Percentiles rank a stretch among this genome's conserved stretches.
Evolutionary conservation across 805 yeast species (phyloP).

Genomic region (Hanseniaspora lachancei): DNA sequence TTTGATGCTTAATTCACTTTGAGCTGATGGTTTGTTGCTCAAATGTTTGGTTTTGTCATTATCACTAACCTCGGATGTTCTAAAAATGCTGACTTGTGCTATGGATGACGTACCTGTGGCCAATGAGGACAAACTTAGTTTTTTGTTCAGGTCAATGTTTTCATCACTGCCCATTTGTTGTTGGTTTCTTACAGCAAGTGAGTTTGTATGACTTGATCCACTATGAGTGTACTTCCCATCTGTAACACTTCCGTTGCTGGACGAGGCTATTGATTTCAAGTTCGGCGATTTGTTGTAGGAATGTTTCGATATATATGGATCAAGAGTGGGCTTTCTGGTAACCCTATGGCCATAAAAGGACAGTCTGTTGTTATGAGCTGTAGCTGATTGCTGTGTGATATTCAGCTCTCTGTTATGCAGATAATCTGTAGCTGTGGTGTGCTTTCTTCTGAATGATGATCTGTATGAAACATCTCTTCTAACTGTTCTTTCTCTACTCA

Average conservation of each 20-base stretch:
- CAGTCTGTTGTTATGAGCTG: not conserved
- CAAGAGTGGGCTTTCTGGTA: slow-evolving; percentile 4
- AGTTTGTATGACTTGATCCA: not conserved
- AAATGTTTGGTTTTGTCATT: not conserved
- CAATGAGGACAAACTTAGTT: slow-evolving; percentile 11
- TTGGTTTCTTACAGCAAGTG: not conserved
- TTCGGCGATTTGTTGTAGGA: not conserved
- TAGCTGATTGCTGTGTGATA: not conserved
- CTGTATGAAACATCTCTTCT: slow-evolving; percentile 8
- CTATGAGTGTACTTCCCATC: slow-evolving; percentile 6
- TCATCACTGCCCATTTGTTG: not conserved
- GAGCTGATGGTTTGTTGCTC: not conserved
- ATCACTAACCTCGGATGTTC: not conserved
- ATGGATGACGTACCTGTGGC: slow-evolving; percentile 3
- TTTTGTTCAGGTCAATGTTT: not conserved
- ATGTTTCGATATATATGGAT: not conserved
- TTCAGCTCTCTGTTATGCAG: not conserved
- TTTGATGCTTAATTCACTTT: slow-evolving; percentile 18
- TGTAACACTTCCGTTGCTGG: not conserved
- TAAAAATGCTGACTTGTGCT: slow-evolving; percentile 9
- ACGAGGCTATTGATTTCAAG: not conserved
- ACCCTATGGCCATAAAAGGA: not conserved
- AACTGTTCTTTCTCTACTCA: slow-evolving; percentile 10
- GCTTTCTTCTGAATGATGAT: slow-evolving; percentile 11
- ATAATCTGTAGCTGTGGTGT: slow-evolving; percentile 1